phyloP scores from a whole-genome alignment of 495 filamentous ascomycete species.

The Wilcoxina mikolae region DNA sequence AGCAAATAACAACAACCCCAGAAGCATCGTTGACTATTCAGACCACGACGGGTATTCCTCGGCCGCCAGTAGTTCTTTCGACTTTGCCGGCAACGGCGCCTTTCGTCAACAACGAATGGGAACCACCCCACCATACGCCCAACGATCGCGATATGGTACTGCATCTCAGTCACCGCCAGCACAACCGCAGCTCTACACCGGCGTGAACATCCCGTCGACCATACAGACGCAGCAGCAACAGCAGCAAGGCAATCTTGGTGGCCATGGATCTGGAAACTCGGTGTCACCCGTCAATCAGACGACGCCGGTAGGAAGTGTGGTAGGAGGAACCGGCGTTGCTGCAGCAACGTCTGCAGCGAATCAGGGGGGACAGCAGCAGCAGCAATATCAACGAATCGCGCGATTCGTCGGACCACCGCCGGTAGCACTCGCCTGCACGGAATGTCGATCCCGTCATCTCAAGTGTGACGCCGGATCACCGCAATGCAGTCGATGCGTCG shows the following conservation, averaged over 20 bases:
- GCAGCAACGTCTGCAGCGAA: conserved; percentile 11
- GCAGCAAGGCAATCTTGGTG: no score
- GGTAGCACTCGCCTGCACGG: conserved; percentile 40
- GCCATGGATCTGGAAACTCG: no score
- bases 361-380: conserved; percentile 13
- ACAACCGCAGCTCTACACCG: conserved; percentile 6
- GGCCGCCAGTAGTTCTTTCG: conserved; percentile 24
- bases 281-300: no score
- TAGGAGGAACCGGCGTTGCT: conserved; percentile 3
- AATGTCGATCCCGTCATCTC: conserved; percentile 42
- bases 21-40: conserved; percentile 8
- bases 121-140: conserved; percentile 9
- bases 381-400: conserved; percentile 27
- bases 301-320: no score
- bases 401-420: conserved; percentile 21
- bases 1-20: conserved; percentile 7
- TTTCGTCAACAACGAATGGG: conserved; percentile 1
- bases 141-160: not conserved
- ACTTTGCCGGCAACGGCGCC: conserved; percentile 9
- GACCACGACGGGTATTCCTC: conserved; percentile 14
- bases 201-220: not conserved
- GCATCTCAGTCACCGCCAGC: conserved; percentile 3
- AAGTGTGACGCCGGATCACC: conserved; percentile 42
- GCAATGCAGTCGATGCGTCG: conserved; percentile 33
- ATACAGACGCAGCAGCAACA: not conserved